A percentile compares a stretch with the other conserved stretches of the same genome.
These are phyloP conservation scores for Ascochyta viciae-villosae DNA, from an alignment of 2,329 filamentous ascomycete species.

Conservation along the genomic window DNA sequence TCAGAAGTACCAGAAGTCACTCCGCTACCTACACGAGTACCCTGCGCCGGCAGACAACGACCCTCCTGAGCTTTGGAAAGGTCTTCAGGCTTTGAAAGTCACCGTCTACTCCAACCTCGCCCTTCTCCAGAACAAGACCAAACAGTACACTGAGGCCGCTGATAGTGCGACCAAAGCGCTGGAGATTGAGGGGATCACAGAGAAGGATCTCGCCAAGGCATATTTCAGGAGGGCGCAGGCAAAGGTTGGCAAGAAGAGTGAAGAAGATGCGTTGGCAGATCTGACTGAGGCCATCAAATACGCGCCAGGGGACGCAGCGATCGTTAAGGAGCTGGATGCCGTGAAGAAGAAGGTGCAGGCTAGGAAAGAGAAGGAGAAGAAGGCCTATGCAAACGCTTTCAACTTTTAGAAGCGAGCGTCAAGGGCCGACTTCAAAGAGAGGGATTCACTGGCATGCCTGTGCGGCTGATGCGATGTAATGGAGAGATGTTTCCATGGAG, in stretches of 20 bases:
- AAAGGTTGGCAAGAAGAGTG: constrained; percentile 78
- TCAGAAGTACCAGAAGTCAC: constrained; percentile 92
- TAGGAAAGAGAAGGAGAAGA: constrained; percentile 86
- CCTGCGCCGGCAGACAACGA: constrained; percentile 74
- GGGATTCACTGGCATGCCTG: background rate
- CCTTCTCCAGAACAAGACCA: constrained; percentile 82
- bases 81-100: constrained; percentile 79
- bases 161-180: constrained; percentile 77
- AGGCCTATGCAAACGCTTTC: constrained; percentile 92
- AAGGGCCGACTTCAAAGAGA: background rate
- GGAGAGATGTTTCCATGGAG: background rate
- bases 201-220: constrained; percentile 87
- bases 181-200: constrained; percentile 66
- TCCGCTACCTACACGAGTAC: constrained; percentile 88
- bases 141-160: constrained; percentile 72
- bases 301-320: constrained; percentile 73
- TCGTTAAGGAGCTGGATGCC: constrained; percentile 75
- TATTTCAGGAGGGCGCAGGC: constrained; percentile 83
- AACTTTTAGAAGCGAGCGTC: constrained; percentile 32
- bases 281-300: constrained; percentile 54
- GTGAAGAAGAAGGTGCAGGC: constrained; percentile 79
- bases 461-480: background rate
- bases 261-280: constrained; percentile 71
- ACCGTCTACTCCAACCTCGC: constrained; percentile 88
- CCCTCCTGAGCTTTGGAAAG: constrained; percentile 68